Base-by-base conservation (phyloP, 1,284 basidiomycete genomes). In the Sparassis latifolia region DNA sequence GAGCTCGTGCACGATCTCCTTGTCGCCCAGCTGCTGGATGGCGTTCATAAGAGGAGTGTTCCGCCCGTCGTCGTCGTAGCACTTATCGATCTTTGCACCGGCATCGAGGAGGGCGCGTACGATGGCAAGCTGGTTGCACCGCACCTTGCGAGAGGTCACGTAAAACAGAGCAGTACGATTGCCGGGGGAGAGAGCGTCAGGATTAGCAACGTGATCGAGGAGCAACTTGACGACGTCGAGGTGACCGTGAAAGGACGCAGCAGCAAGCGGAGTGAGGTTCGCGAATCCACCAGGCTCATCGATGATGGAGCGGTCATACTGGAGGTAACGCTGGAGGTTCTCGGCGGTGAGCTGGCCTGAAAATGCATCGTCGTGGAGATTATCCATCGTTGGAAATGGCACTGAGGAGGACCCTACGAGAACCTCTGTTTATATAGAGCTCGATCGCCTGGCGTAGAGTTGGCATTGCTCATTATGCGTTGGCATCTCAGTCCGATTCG, bases 31-130 rank as follows among this genome's bases (percentile, higher is more conserved):
- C 33, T 47, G 31, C 29, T 28, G n/a, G 10, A 52, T 39, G 29
- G 50, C 45, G 41, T 43, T 42, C 46, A 52, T 52, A 10, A 52
- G 20, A 28, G 50, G 46, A 31, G 50, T 48, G 41, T 27, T 39
- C 10, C 33, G 40, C n/a, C 42, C 50, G 29, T 52, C 50, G 7
- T 44, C 10, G 2, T 39, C 5, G 42, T 27, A 49, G 30, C n/a
- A 32, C 2, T 10, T 33, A 29, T 52, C 42, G 27, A 46, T 28
- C n/a, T 47, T 42, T 7, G 46, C 50, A 31, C 45, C 38, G 28
- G 33, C 45, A 32, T 52, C 31, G 10, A 52, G 46, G 2, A 52
- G 50, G 6, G 32, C 42, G 7, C 27, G 41, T 5, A 47, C 50
- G 29, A 52, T 52, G 35, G 48, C 51, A 20, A 20, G 20, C 20